A percentile compares a stretch with the other conserved stretches of the same genome.
phyloP scores from a whole-genome alignment of 176 grass and related monocot species.

The Oryza australiensis region DNA sequence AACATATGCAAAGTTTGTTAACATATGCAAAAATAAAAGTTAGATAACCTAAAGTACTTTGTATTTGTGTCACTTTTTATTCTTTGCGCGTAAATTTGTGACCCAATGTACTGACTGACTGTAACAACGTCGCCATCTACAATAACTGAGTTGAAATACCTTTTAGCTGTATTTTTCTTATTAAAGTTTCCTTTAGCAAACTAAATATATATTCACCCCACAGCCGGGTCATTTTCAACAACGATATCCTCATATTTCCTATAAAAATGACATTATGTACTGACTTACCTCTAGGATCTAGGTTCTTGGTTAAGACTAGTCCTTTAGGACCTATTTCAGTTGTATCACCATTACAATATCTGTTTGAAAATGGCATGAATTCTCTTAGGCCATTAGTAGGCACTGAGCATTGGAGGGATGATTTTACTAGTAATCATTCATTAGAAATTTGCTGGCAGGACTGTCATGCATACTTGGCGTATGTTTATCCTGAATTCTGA shows the following conservation, averaged over 20 bases:
- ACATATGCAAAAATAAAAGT: neutral
- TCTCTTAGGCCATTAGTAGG: neutral
- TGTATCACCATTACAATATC: neutral
- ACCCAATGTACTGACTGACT: neutral
- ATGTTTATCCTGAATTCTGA: neutral
- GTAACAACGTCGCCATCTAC: neutral
- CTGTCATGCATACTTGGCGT: neutral
- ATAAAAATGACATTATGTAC: neutral
- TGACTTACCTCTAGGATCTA: neutral
- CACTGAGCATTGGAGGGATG: neutral
- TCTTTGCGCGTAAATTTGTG: neutral
- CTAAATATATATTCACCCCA: neutral
- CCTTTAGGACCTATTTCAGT: neutral
- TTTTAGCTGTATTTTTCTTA: neutral
- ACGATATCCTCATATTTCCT: neutral
- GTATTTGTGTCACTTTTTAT: no score
- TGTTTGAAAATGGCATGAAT: neutral
- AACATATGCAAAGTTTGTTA: neutral
- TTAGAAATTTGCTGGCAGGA: neutral
- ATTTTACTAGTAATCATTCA: neutral
- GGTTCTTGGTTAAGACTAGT: neutral
- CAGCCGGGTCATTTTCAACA: neutral
- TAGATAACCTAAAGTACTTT: neutral
- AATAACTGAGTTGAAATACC: neutral
- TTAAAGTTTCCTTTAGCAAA: neutral